Conservation (phyloP, 1,284 basidiomycete species). For the Sanguinoderma infundibulare region DNA sequence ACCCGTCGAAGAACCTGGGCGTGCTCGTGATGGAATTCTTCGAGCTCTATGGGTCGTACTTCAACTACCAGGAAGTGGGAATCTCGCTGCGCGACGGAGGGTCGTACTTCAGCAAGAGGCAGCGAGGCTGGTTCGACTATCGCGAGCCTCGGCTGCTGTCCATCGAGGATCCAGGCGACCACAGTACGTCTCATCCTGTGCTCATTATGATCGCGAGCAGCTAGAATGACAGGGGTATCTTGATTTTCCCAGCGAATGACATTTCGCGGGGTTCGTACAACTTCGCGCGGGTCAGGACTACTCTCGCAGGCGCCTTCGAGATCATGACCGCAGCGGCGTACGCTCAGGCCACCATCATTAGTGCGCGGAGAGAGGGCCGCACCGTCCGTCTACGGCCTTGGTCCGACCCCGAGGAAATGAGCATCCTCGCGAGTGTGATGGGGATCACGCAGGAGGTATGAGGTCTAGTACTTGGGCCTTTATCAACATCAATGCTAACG, state of each 20-base stretch:
- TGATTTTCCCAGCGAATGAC: conserved; percentile 75
- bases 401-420: conserved; percentile 68
- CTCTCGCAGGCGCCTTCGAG: conserved; percentile 86
- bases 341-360: conserved; percentile 59
- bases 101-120: conserved; percentile 80
- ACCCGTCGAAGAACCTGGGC: conserved; percentile 87
- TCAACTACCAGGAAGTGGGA: conserved; percentile 92
- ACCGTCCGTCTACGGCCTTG: conserved; percentile 49
- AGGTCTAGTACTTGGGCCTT: background rate
- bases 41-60: conserved; percentile 91
- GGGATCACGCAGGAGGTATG: conserved; percentile 84
- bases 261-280: conserved; percentile 90
- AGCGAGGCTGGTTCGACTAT: conserved; percentile 80
- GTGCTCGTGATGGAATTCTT: conserved; percentile 96
- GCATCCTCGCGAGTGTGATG: conserved; percentile 81
- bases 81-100: conserved; percentile 89
- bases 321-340: conserved; percentile 79
- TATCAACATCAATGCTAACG: conserved; percentile 18
- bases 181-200: conserved; percentile 57
- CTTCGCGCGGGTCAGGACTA: conserved; percentile 81
- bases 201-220: background rate
- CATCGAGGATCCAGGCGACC: conserved; percentile 96
- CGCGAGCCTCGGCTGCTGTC: conserved; percentile 69
- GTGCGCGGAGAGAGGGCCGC: conserved; percentile 52
- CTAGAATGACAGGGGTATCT: conserved; percentile 4